phyloP scores from a whole-genome alignment of 495 filamentous ascomycete genomes.

The Talaromyces adpressus region DNA sequence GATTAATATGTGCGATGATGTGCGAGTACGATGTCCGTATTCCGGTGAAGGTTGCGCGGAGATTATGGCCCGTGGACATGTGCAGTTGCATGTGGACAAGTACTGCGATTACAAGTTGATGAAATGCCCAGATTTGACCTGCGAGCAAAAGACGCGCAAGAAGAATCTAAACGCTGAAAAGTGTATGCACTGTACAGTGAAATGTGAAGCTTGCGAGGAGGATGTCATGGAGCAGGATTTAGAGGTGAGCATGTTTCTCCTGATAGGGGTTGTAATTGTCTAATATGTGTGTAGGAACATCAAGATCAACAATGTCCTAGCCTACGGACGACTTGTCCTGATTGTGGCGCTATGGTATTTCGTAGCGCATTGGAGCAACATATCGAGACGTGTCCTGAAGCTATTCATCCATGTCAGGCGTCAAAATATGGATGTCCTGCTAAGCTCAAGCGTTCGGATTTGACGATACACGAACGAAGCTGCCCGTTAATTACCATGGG shows the following conservation, averaged over 20 bases:
- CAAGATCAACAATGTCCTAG: slow-evolving; percentile 43
- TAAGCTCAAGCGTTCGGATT: slow-evolving; percentile 39
- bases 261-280: not conserved
- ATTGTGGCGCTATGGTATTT: slow-evolving; percentile 44
- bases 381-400: slow-evolving; percentile 43
- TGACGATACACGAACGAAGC: slow-evolving; percentile 42
- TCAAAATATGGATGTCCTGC: slow-evolving; percentile 50
- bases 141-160: slow-evolving; percentile 42
- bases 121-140: slow-evolving; percentile 50
- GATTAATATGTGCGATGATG: slow-evolving; percentile 64
- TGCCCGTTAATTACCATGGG: slow-evolving; percentile 54
- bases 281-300: slow-evolving; percentile 31
- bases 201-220: slow-evolving; percentile 47
- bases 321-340: slow-evolving; percentile 40
- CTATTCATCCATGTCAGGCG: slow-evolving; percentile 46
- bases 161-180: slow-evolving; percentile 35
- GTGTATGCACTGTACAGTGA: slow-evolving; percentile 50
- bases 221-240: slow-evolving; percentile 52
- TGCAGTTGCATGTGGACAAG: slow-evolving; percentile 66
- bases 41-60: slow-evolving; percentile 54
- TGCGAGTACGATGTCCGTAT: slow-evolving; percentile 68
- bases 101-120: slow-evolving; percentile 65
- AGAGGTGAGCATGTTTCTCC: slow-evolving; percentile 33
- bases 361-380: slow-evolving; percentile 44
- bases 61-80: slow-evolving; percentile 54